Conservation (phyloP, 345 rosid species). For the Reutealis trisperma region DNA sequence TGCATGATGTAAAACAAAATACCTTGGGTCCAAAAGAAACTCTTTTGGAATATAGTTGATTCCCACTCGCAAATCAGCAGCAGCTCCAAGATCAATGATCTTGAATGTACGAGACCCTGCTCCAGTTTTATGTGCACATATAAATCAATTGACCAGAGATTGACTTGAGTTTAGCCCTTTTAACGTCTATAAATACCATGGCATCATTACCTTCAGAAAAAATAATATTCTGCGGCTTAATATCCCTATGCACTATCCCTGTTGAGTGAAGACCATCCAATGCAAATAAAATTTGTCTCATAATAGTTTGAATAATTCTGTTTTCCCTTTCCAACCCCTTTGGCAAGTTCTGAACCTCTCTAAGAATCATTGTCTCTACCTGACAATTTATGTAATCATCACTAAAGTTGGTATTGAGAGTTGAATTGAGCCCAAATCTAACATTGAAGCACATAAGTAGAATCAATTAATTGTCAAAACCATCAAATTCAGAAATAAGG, state of each 20-base stretch:
- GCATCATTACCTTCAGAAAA: slow-evolving; percentile 82
- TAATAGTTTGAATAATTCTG: slow-evolving; percentile 79
- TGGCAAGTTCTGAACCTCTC: slow-evolving; percentile 74
- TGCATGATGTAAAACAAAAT: slow-evolving; percentile 9
- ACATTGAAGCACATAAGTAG: slow-evolving; percentile 6
- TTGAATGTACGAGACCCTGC: slow-evolving; percentile 86
- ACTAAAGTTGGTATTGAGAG: neutral
- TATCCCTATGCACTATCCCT: slow-evolving; percentile 92
- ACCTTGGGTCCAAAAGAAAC: slow-evolving; percentile 96
- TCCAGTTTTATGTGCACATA: slow-evolving; percentile 25
- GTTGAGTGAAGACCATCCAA: slow-evolving; percentile 98
- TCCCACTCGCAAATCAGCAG: slow-evolving; percentile 94
- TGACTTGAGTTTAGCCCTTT: slow-evolving; percentile 4
- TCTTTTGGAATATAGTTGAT: slow-evolving; percentile 97
- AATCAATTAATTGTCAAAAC: slow-evolving; percentile 3
- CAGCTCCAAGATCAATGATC: slow-evolving; percentile 98
- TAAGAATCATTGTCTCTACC: slow-evolving; percentile 87
- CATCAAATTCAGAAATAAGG: neutral
- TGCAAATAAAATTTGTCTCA: slow-evolving; percentile 87
- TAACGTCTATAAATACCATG: neutral
- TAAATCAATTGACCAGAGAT: neutral
- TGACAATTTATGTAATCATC: slow-evolving; percentile 34
- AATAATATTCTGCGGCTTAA: slow-evolving; percentile 90
- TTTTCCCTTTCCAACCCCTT: slow-evolving; percentile 88
- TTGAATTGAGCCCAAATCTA: slow-evolving; percentile 9